Evolutionary conservation across 345 rosid species (phyloP).

Genomic region (Lepidium didymum): DNA sequence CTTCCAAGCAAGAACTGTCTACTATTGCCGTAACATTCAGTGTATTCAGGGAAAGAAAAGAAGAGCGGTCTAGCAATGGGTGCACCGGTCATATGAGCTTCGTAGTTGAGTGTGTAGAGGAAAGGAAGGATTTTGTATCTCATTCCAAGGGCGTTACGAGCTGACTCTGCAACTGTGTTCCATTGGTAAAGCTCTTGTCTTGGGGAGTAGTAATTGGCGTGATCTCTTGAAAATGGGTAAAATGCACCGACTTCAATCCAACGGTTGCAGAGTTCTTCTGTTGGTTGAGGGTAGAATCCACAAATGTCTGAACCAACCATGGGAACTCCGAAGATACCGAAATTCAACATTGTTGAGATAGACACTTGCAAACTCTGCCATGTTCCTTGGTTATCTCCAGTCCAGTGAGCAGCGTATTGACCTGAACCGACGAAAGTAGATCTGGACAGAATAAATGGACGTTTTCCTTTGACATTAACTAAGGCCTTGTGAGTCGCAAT

Average conservation of each 20-base stretch:
- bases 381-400: constrained; percentile 89
- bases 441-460: constrained; percentile 81
- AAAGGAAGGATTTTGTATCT: constrained; percentile 81
- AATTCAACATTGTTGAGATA: constrained; percentile 80
- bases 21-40: constrained; percentile 67
- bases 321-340: constrained; percentile 87
- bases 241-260: constrained; percentile 98
- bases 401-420: constrained; percentile 91
- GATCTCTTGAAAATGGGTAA: constrained; percentile 96
- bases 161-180: constrained; percentile 71
- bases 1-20: constrained; percentile 90
- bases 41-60: constrained; percentile 77
- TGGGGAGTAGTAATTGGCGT: constrained; percentile 86
- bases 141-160: constrained; percentile 95
- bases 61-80: constrained; percentile 92
- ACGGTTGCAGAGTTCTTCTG: constrained; percentile 94
- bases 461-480: constrained; percentile 57
- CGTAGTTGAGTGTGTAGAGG: constrained; percentile 78
- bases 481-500: constrained; percentile 88
- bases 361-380: constrained; percentile 89
- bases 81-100: constrained; percentile 73
- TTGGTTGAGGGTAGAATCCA: constrained; percentile 89
- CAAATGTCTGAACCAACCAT: constrained; percentile 98
- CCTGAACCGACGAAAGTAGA: constrained; percentile 94
- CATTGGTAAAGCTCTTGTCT: constrained; percentile 98